Conservation (phyloP, 129 eudicot species). For the Calendula officinalis region DNA sequence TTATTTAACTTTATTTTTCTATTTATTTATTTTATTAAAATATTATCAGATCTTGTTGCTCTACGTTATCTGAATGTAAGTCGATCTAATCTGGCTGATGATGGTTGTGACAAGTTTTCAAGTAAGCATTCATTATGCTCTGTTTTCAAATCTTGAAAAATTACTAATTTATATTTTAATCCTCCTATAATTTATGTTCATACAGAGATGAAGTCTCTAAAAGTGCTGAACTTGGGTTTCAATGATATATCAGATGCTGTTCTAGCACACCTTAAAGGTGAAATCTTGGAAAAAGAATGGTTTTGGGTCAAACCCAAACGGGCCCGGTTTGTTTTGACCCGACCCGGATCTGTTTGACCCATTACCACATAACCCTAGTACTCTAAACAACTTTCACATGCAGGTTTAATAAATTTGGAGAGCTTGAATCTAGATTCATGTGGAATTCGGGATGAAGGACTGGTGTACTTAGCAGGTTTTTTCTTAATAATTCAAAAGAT, state of each 20-base stretch:
- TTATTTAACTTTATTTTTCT: background rate
- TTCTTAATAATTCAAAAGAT: background rate
- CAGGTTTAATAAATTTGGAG: constrained; percentile 75
- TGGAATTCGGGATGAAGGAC: constrained; percentile 69
- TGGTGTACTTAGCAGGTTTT: constrained; percentile 70
- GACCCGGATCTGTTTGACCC: no score
- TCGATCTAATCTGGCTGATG: constrained; percentile 73
- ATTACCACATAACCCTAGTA: no score
- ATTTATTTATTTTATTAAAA: no score
- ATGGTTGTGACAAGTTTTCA: constrained; percentile 75
- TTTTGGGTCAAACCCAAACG: no score
- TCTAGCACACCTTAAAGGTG: constrained; percentile 79
- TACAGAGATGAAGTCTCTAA: constrained; percentile 61
- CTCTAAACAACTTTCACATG: background rate
- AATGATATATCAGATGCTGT: constrained; percentile 79
- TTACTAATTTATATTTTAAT: background rate
- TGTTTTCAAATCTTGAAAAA: background rate
- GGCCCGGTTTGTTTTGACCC: no score
- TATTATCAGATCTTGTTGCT: constrained; percentile 60
- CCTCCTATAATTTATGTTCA: background rate
- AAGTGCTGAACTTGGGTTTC: constrained; percentile 88
- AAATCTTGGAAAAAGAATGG: background rate
- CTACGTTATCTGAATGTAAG: constrained; percentile 72
- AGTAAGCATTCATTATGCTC: constrained; percentile 37
- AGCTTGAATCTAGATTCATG: constrained; percentile 95